A percentile compares a stretch with the other conserved stretches of the same genome.
Conservation (phyloP, 2,329 filamentous ascomycete species). For the Sporothrix curviconia region DNA sequence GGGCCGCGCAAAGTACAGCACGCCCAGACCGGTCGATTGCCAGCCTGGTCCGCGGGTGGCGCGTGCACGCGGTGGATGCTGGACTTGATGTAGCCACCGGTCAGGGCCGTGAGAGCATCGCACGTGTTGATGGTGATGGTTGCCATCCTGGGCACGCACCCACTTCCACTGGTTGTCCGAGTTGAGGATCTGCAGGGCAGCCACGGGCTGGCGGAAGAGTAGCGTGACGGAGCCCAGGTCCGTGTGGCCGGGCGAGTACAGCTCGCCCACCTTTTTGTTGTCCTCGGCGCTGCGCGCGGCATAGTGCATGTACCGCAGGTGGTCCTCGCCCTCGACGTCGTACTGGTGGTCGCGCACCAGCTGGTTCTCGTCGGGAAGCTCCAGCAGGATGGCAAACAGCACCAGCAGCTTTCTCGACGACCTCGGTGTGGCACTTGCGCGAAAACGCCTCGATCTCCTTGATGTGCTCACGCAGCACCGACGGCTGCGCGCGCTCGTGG, state of each 20-base stretch:
- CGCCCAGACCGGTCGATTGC: slow-evolving; percentile 43
- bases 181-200: slow-evolving; percentile 43
- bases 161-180: slow-evolving; percentile 38
- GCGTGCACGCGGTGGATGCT: slow-evolving; percentile 30
- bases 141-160: slow-evolving; percentile 37
- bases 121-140: slow-evolving; percentile 42
- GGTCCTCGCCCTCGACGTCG: slow-evolving; percentile 46
- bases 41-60: slow-evolving; percentile 35
- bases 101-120: slow-evolving; percentile 39
- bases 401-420: slow-evolving; percentile 48
- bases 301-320: slow-evolving; percentile 56
- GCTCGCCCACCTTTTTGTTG: slow-evolving; percentile 29
- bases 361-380: slow-evolving; percentile 51
- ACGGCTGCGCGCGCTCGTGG: slow-evolving; percentile 39
- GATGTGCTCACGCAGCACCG: slow-evolving; percentile 40
- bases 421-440: slow-evolving; percentile 34
- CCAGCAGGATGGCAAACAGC: slow-evolving; percentile 52
- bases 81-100: slow-evolving; percentile 35
- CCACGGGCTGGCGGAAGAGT: slow-evolving; percentile 48
- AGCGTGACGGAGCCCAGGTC: slow-evolving; percentile 47
- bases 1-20: slow-evolving; percentile 45
- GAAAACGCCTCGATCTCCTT: slow-evolving; percentile 50
- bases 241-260: slow-evolving; percentile 37
- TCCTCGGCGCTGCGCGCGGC: slow-evolving; percentile 30
- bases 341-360: slow-evolving; percentile 50